Percentiles rank a stretch among this genome's conserved stretches.
phyloP scores from a whole-genome alignment of 2,329 filamentous ascomycete species.

The Westerdykella aurantiaca region DNA sequence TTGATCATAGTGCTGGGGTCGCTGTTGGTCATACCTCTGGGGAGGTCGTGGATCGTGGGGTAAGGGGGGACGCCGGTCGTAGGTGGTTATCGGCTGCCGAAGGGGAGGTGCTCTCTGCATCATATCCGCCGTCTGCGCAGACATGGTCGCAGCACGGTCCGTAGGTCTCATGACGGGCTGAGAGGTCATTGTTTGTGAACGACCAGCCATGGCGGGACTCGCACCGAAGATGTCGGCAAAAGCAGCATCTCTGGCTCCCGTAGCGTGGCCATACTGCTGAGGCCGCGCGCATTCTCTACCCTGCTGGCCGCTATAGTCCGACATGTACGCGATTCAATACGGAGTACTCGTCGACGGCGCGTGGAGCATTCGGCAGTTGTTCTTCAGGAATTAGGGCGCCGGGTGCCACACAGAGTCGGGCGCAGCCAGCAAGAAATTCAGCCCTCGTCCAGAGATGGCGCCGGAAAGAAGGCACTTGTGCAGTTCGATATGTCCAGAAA shows the following conservation, averaged over 20 bases:
- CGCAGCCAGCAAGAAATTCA: too few species aligned
- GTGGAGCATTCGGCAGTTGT: too few species aligned
- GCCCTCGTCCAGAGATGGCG: too few species aligned
- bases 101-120: constrained; percentile 63
- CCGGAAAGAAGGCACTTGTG: too few species aligned
- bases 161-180: constrained; percentile 57
- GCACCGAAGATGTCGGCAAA: constrained; percentile 95
- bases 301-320: constrained; percentile 59
- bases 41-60: constrained; percentile 24
- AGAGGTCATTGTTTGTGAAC: constrained; percentile 93
- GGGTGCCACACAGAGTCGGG: too few species aligned
- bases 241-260: constrained; percentile 79
- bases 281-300: constrained; percentile 54
- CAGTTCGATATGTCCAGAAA: too few species aligned
- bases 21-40: constrained; percentile 20
- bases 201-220: constrained; percentile 65
- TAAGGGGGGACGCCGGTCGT: constrained; percentile 30
- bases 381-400: too few species aligned
- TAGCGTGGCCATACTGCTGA: constrained; percentile 48
- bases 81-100: constrained; percentile 44
- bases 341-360: background rate
- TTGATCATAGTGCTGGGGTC: constrained; percentile 23
- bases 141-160: constrained; percentile 70
- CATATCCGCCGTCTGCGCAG: constrained; percentile 41
- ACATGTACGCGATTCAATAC: constrained; percentile 43